Percentiles rank a stretch among this genome's conserved stretches.
phyloP scores from a whole-genome alignment of 805 yeast genomes.

The Saccharomycopsis oosterbeekiorum region DNA sequence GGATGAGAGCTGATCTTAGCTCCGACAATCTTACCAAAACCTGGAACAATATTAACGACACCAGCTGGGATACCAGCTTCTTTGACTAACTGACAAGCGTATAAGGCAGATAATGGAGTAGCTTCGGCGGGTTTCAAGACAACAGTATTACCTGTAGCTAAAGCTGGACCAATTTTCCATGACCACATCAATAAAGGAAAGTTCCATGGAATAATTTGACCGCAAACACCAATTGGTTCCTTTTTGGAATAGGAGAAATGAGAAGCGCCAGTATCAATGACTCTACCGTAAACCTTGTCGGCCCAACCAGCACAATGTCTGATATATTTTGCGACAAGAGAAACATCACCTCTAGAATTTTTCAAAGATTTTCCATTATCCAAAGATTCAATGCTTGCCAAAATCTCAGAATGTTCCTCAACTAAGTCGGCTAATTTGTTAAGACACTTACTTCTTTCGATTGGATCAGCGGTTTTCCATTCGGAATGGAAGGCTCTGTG shows the following conservation, averaged over 20 bases:
- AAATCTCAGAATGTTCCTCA: slow-evolving; percentile 58
- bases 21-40: slow-evolving; percentile 81
- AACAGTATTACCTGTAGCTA: slow-evolving; percentile 83
- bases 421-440: slow-evolving; percentile 67
- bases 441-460: slow-evolving; percentile 51
- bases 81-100: slow-evolving; percentile 54
- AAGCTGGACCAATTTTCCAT: slow-evolving; percentile 91
- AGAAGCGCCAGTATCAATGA: slow-evolving; percentile 62
- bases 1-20: slow-evolving; percentile 69
- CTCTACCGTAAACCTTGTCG: slow-evolving; percentile 72
- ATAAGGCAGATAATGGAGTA: slow-evolving; percentile 83
- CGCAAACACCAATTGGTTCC: slow-evolving; percentile 93
- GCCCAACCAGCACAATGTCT: slow-evolving; percentile 89
- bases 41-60: slow-evolving; percentile 78
- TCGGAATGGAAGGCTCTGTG: slow-evolving; percentile 54
- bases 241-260: slow-evolving; percentile 73
- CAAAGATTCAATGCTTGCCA: slow-evolving; percentile 74
- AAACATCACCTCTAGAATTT: slow-evolving; percentile 68
- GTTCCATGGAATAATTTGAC: slow-evolving; percentile 96
- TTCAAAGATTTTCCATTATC: slow-evolving; percentile 82
- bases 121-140: slow-evolving; percentile 88
- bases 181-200: slow-evolving; percentile 90
- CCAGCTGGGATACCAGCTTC: slow-evolving; percentile 91
- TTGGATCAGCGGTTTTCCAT: slow-evolving; percentile 68
- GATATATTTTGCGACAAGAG: slow-evolving; percentile 54